Evolutionary conservation across 441 rosid genomes (phyloP).

Genomic region (Euphorbia schlechtendalii): DNA sequence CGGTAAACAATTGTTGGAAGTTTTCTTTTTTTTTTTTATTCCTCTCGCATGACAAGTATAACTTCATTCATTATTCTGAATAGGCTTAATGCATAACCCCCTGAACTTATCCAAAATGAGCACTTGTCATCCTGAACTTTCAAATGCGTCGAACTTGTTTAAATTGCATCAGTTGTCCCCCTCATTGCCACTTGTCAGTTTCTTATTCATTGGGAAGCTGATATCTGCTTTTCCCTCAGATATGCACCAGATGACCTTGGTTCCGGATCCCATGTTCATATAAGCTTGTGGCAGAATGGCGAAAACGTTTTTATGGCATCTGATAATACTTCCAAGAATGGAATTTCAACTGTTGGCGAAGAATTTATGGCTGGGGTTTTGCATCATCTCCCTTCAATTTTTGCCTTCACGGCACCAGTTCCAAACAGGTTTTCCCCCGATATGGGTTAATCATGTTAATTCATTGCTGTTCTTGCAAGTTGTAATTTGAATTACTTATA

Average conservation of each 20-base stretch:
- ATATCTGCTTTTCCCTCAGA: conserved; percentile 32
- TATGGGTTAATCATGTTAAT: background rate
- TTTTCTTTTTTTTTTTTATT: too few relatives aligned
- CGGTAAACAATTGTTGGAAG: background rate
- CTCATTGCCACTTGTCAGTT: too few relatives aligned
- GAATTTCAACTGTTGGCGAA: conserved; percentile 69
- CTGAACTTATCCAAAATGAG: too few relatives aligned
- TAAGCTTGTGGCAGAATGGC: conserved; percentile 77
- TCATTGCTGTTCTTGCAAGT: background rate
- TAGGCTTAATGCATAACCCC: too few relatives aligned
- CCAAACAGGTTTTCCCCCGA: conserved; percentile 68
- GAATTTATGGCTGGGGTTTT: conserved; percentile 92
- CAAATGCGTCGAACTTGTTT: too few relatives aligned
- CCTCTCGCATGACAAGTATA: background rate
- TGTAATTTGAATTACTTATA: too few relatives aligned
- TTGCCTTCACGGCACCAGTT: conserved; percentile 80
- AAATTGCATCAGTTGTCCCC: too few relatives aligned
- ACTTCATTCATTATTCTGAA: background rate
- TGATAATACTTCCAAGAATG: conserved; percentile 47
- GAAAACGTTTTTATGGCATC: conserved; percentile 74
- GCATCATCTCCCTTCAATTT: conserved; percentile 78
- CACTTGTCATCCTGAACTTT: too few relatives aligned
- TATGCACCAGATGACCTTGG: conserved; percentile 79
- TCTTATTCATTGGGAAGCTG: too few relatives aligned
- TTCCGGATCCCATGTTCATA: conserved; percentile 94